These are phyloP conservation scores for Pulicaria dysenterica DNA, from an alignment of 129 eudicot species.

Conservation along the genomic window DNA sequence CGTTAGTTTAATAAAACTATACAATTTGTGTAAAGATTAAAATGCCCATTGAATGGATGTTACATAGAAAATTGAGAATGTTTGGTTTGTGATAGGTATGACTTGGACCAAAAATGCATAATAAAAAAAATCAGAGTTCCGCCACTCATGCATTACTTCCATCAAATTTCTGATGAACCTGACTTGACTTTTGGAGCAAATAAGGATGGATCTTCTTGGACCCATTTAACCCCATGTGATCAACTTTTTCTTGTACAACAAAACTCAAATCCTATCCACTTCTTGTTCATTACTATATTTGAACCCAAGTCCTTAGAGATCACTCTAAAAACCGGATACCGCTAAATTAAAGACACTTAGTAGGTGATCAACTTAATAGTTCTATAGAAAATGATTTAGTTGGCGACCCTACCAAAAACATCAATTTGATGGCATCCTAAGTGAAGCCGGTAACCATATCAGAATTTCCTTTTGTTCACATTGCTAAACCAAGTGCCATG, in stretches of 20 bases:
- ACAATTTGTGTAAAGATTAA: too few species aligned
- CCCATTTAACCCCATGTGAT: neutral
- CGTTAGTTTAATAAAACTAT: too few species aligned
- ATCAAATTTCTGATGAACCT: slow-evolving; percentile 8
- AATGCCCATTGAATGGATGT: too few species aligned
- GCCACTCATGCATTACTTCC: slow-evolving; percentile 22
- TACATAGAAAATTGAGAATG: neutral
- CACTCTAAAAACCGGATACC: too few species aligned
- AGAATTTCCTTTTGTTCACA: neutral
- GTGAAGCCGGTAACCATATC: neutral
- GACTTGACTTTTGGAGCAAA: slow-evolving; percentile 14
- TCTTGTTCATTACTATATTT: too few species aligned
- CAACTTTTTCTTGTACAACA: neutral
- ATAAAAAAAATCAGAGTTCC: neutral
- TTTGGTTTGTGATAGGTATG: slow-evolving; percentile 8
- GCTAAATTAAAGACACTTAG: too few species aligned
- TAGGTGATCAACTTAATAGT: too few species aligned
- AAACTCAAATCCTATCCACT: neutral
- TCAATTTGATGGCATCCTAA: neutral
- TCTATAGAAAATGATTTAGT: neutral
- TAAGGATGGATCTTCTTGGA: neutral
- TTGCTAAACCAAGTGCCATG: neutral
- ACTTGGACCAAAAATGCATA: slow-evolving; percentile 1
- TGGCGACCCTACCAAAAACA: neutral
- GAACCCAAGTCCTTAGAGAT: too few species aligned